Conservation (phyloP, 345 rosid genomes). For the Salix udensis region DNA sequence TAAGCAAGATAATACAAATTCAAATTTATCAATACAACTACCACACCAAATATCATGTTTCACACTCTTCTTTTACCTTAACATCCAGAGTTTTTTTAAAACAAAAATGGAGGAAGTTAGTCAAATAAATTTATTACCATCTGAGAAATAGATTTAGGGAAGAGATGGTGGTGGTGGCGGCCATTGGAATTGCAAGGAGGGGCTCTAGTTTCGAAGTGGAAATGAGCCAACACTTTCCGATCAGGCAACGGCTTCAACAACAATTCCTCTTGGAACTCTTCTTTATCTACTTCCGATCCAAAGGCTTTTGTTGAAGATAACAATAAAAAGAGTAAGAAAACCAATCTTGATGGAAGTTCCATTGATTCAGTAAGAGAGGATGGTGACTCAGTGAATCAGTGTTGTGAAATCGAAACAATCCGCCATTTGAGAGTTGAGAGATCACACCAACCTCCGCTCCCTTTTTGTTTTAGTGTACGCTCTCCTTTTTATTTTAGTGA, state of each 20-base stretch:
- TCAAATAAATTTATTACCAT: slow-evolving; percentile 44
- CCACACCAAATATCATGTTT: no score
- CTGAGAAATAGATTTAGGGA: slow-evolving; percentile 94
- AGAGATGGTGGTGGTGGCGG: slow-evolving; percentile 88
- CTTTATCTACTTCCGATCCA: slow-evolving; percentile 39
- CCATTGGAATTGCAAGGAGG: slow-evolving; percentile 63
- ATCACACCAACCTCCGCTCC: no score
- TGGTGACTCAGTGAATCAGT: background rate
- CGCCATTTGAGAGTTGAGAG: slow-evolving; percentile 4
- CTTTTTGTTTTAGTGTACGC: background rate
- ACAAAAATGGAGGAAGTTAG: background rate
- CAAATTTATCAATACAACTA: background rate
- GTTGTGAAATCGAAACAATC: background rate
- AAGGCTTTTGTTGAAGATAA: slow-evolving; percentile 11
- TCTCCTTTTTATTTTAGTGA: background rate
- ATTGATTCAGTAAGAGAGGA: slow-evolving; percentile 6
- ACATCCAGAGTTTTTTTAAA: background rate
- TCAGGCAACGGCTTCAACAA: slow-evolving; percentile 81
- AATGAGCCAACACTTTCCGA: slow-evolving; percentile 77
- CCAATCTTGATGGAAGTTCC: slow-evolving; percentile 28
- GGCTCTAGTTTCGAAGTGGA: slow-evolving; percentile 68
- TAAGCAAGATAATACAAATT: background rate
- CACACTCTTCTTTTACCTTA: no score
- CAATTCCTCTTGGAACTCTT: slow-evolving; percentile 69
- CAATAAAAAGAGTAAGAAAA: slow-evolving; percentile 9